Evolutionary conservation across 495 filamentous ascomycete species (phyloP), one percentile per base, ranked within the genome.

Genomic region (Poronia punctata): DNA sequence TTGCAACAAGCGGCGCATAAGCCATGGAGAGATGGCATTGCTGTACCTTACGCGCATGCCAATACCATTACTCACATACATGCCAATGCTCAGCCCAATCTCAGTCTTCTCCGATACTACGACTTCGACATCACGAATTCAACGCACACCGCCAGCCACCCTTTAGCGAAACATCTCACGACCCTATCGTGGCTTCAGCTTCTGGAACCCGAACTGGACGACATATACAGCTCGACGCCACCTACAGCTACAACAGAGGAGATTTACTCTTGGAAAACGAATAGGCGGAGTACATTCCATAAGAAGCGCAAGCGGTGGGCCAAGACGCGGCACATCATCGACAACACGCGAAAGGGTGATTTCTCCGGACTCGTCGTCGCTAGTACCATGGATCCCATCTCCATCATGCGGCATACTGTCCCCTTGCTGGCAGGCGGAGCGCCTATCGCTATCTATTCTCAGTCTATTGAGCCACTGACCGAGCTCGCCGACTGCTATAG

Each of bases 51-150:
- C 30, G 78, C 82, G 0, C 65, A 63, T 7, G 75, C 73, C 8
- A 97, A 96, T 60, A 92, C 86, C 12, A 75, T 98, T 43, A 96
- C 88, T 0, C 64, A 95, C 23, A 57, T 98, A 30, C 92, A 97
- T 60, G 63, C 82, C n/a, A 82, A 89, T 60, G 73, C 83, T 27
- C 93, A 96, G 64, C 84, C 92, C 0, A 97, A 95, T 51, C 72
- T 95, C 32, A 78, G 79, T 1, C 68, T 93, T 18, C 74, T 98
- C 40, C 84, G 83, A 56, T 88, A 94, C 67, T 97, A 93, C 60
- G 70, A 71, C 48, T 97, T 81, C 60, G 86, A 93, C 52, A 61
- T 67, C 32, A 78, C 77, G 41, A 72, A 72, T 32, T 83, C 86
- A 2, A 66, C 73, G 30, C 71, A 79, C 37, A 52, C 64, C 3